Percentiles rank a stretch among this genome's conserved stretches.
phyloP scores from a whole-genome alignment of 148 eudicot species.

The Fagopyrum esculentum region DNA sequence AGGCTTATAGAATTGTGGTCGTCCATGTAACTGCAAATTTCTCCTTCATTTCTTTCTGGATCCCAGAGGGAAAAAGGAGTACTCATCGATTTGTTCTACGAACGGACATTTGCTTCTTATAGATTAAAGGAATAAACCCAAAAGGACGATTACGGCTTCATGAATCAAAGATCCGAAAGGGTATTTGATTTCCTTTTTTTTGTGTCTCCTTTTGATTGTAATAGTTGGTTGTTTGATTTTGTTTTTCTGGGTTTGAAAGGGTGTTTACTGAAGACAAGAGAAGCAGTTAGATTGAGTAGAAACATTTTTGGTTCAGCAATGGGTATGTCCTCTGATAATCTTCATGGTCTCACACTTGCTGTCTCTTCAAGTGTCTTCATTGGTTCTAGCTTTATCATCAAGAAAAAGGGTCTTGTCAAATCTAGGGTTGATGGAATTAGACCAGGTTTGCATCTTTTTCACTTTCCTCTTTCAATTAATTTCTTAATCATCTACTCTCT shows the following conservation, averaged over 20 bases:
- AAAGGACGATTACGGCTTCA: conserved; percentile 1
- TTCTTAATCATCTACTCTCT: background rate
- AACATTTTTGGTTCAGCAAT: conserved; percentile 11
- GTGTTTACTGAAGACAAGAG: background rate
- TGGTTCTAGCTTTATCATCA: conserved; percentile 86
- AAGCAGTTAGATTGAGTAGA: background rate
- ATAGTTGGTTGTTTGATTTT: background rate
- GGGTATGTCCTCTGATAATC: conserved; percentile 57
- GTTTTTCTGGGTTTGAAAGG: background rate
- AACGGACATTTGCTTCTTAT: background rate
- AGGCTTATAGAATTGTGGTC: background rate
- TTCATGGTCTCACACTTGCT: conserved; percentile 64
- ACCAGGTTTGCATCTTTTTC: conserved; percentile 48
- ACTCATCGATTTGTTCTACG: background rate
- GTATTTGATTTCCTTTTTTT: background rate
- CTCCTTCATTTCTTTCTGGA: background rate
- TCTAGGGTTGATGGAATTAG: conserved; percentile 59
- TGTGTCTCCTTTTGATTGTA: background rate
- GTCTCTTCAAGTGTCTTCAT: conserved; percentile 77
- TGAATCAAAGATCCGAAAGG: conserved; percentile 1
- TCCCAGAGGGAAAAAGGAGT: background rate
- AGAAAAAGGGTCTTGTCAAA: conserved; percentile 81
- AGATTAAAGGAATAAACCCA: conserved; percentile 3
- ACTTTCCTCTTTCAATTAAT: background rate
- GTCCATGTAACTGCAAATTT: background rate